Evolutionary conservation across 2,329 filamentous ascomycete species (phyloP), one percentile per base, ranked within the genome.

Genomic region (Onygena corvina): DNA sequence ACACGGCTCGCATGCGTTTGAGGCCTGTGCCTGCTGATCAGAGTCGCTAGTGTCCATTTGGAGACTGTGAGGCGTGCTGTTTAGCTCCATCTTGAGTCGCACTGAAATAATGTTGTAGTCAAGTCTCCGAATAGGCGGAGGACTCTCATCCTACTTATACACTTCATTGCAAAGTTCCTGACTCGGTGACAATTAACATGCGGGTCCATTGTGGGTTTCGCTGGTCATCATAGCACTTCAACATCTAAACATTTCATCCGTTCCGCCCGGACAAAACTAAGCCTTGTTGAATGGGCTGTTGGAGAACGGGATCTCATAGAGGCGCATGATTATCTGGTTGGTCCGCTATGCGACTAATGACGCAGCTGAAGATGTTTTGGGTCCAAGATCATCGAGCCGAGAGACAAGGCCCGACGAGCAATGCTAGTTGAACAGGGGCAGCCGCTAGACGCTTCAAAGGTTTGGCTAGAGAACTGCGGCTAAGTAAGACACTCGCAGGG

Each of bases 1-100:
- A 23, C 50, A 51, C 18, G 27, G 42, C 14, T 48, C 50, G 20
- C 50, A 51, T 16, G 50, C 38, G 18, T 42, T 42, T n/a, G 8
- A 14, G 9, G 38, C 38, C 9, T 12, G 21, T n/a, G 21, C 12
- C 7, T 20, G 38, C 21, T 42, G 38, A n/a, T 42, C 21, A 8
- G 38, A 29, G n/a, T 42, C 38, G 21, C 38, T 42, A 12, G 38
- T 25, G 21, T 25, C 38, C 21, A 42, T 25, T 23, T 14, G 38
- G 38, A 25, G 12, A 14, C 38, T 42, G 38, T 14, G 3, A 2
- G 4, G 21, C 5, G 2, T 27, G 7, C 27, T n/a, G 9, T 7
- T 42, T 8, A 20, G 12, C 16, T 38, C 34, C 18, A 38, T 20
- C 3, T 21, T 11, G 3, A 31, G 9, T 3, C 4, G 23, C 3